A percentile compares a stretch with the other conserved stretches of the same genome.
These are phyloP conservation scores for Chaetomium sp. DNA, from an alignment of 2,329 filamentous ascomycete genomes.

Conservation along the genomic window DNA sequence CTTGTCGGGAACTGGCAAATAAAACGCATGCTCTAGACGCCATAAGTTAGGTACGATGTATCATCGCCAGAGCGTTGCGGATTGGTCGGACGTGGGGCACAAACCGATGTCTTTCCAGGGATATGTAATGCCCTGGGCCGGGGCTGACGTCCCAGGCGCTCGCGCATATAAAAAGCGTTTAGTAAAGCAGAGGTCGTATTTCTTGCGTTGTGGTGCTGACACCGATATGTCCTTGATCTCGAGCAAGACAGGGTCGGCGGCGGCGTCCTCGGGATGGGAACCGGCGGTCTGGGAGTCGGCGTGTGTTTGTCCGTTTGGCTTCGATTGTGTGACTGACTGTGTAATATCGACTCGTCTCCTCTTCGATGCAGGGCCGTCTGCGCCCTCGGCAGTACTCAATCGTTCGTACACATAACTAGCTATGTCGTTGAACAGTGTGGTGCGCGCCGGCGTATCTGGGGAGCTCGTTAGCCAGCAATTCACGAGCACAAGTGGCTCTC, in stretches of 20 bases:
- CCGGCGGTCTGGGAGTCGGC: slow-evolving; percentile 17
- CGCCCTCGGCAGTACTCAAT: slow-evolving; percentile 25
- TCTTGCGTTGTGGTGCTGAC: slow-evolving; percentile 62
- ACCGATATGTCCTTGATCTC: slow-evolving; percentile 61
- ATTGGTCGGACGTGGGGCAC: slow-evolving; percentile 15
- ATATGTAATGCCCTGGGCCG: slow-evolving; percentile 49
- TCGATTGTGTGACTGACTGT: slow-evolving; percentile 5
- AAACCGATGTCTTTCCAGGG: slow-evolving; percentile 57
- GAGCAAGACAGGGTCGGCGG: slow-evolving; percentile 47
- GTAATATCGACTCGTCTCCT: slow-evolving; percentile 43
- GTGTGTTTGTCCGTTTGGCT: slow-evolving; percentile 26
- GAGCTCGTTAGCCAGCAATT: too few species aligned
- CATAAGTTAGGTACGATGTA: too few species aligned
- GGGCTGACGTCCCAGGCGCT: slow-evolving; percentile 43
- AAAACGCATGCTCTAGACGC: slow-evolving; percentile 52
- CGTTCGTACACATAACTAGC: slow-evolving; percentile 44
- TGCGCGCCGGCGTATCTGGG: slow-evolving; percentile 46
- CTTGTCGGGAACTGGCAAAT: slow-evolving; percentile 59
- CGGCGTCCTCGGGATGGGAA: slow-evolving; percentile 33
- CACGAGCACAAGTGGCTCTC: too few species aligned
- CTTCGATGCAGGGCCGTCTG: slow-evolving; percentile 40
- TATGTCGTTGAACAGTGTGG: slow-evolving; percentile 52
- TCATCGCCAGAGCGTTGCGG: too few species aligned
- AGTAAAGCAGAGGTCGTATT: slow-evolving; percentile 59
- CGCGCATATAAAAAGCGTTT: slow-evolving; percentile 52